Evolutionary conservation across 1,139 yeast genomes (phyloP), one percentile per base, ranked within the genome.

Genomic region (Fermentozyma sake): DNA sequence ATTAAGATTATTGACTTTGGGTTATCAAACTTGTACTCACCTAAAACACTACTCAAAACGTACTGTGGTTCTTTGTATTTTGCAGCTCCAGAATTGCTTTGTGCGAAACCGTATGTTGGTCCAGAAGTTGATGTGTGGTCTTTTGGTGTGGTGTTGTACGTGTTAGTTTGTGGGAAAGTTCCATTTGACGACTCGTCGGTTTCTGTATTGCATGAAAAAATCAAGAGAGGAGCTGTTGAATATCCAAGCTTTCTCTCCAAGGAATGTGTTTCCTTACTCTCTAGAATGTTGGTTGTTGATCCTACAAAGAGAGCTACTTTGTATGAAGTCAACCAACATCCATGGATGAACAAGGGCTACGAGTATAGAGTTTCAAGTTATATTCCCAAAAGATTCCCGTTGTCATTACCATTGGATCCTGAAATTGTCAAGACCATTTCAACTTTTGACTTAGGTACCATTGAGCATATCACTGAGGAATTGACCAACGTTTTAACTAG

Each of bases 71-170:
- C 97, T 1, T 68, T 93, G 30, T 93, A 93, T 55, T 93, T 91
- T 69, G 99, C 98, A 1, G 98, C 99, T 0, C 99, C 99, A 0
- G 99, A 93, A 53, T 68, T 93, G 41, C 67, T 93, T 34, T 82
- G 85, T 36, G 98, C 97, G 0, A 78, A 79, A 40, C 96, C 96
- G 0, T 93, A 93, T 48, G 67, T 75, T 18, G 99, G 98, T 0
- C 98, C 98, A 1, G 98, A 93, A 54, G 96, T 93, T 27, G 99
- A 91, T 52, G 81, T 91, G 16, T 91, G 99, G 99, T 85, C 96
- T 4, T 89, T 89, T 65, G 99, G 98, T 34, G 96, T 91, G 26
- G 96, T 91, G 0, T 61, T 93, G 20, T 91, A 86, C 49, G 99
- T 91, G 11, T 63, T 93, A 37, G 96, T 91, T 3, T 89, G 96